These are phyloP conservation scores for Amphichorda felina DNA, from an alignment of 2,329 filamentous ascomycete species.

Conservation along the genomic window DNA sequence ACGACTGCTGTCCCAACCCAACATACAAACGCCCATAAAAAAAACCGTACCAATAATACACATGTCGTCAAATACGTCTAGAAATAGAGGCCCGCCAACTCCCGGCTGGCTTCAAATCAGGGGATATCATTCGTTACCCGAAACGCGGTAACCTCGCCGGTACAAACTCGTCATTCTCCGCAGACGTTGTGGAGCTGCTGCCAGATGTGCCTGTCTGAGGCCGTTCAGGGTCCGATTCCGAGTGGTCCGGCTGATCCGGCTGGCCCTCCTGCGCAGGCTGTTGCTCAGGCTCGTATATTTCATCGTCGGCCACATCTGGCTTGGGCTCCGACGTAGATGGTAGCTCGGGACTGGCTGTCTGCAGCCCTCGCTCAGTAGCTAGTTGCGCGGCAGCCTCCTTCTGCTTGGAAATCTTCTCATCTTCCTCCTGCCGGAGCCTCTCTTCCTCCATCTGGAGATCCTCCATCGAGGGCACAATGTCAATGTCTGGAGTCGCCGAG, in stretches of 20 bases:
- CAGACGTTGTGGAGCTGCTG: background rate
- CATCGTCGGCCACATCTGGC: constrained; percentile 19
- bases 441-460: constrained; percentile 43
- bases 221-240: background rate
- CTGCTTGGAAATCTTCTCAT: constrained; percentile 38
- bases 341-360: no score
- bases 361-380: constrained; percentile 30
- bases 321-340: constrained; percentile 7
- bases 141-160: constrained; percentile 48
- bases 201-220: background rate
- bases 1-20: no score
- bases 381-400: constrained; percentile 39
- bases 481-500: constrained; percentile 22
- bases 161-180: constrained; percentile 29
- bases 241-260: no score
- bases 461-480: constrained; percentile 31
- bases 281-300: constrained; percentile 9
- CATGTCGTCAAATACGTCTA: no score
- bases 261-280: background rate
- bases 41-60: no score
- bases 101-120: no score
- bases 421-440: constrained; percentile 35
- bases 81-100: no score
- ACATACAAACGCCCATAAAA: no score
- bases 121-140: constrained; percentile 5